Percentiles rank a stretch among this genome's conserved stretches.
Conservation (phyloP, 2,329 filamentous ascomycete genomes). For the Zasmidium citrigriseum region DNA sequence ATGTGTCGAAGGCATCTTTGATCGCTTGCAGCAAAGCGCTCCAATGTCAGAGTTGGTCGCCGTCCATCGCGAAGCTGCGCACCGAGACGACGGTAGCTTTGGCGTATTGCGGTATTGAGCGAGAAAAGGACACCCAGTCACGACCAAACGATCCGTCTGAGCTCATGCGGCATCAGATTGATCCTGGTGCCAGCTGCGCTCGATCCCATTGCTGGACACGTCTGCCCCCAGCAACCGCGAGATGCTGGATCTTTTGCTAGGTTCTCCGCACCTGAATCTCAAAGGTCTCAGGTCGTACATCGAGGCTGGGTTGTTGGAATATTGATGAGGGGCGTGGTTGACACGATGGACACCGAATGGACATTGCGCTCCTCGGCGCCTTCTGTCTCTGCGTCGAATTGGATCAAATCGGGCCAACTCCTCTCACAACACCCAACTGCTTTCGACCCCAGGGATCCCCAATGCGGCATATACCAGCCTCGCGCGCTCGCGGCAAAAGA, state of each 20-base stretch:
- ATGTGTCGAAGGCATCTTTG: slow-evolving; percentile 7
- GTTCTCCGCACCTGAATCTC: slow-evolving; percentile 23
- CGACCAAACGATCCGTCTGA: neutral
- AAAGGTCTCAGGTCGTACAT: neutral
- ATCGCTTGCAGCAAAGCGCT: slow-evolving; percentile 6
- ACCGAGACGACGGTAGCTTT: neutral
- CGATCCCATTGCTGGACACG: neutral
- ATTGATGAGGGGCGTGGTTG: neutral
- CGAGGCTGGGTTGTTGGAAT: neutral
- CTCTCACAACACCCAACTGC: neutral
- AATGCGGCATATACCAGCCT: slow-evolving; percentile 3
- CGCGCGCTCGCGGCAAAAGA: slow-evolving; percentile 6
- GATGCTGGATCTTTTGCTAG: slow-evolving; percentile 11
- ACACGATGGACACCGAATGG: neutral
- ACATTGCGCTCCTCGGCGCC: neutral
- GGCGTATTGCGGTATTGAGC: no score
- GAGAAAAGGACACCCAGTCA: neutral
- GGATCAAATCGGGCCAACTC: neutral
- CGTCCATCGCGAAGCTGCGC: neutral
- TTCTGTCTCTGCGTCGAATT: neutral
- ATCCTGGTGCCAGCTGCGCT: neutral
- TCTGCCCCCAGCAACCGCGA: neutral
- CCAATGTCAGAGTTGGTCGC: neutral
- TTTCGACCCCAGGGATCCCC: neutral
- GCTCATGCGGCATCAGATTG: neutral